Conservation (phyloP, 768 basidiomycete genomes). For the Boletales sp. region DNA sequence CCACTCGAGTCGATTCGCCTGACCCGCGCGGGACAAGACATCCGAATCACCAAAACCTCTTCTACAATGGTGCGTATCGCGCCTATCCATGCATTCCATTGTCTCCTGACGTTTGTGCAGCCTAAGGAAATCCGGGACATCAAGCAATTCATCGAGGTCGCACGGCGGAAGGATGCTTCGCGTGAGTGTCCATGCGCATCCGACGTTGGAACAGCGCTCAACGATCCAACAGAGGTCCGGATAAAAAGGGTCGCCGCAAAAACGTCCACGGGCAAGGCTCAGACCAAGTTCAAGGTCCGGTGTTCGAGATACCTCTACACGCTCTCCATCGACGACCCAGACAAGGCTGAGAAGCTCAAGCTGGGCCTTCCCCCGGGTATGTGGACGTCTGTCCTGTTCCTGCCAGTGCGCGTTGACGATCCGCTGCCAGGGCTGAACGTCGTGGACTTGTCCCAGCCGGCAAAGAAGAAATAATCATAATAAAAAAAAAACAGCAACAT, state of each 20-base stretch:
- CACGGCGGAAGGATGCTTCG: constrained; percentile 94
- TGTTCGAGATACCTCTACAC: constrained; percentile 98
- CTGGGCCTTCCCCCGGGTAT: constrained; percentile 92
- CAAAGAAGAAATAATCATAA: constrained; percentile 84
- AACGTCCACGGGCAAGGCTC: constrained; percentile 63
- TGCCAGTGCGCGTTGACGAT: too few species aligned
- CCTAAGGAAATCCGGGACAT: constrained; percentile 98
- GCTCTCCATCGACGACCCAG: constrained; percentile 90
- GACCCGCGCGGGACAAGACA: not conserved
- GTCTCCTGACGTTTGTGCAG: constrained; percentile 38
- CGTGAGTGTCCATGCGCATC: constrained; percentile 53
- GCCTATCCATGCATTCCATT: not conserved
- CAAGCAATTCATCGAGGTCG: constrained; percentile 97
- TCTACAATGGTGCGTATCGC: constrained; percentile 26
- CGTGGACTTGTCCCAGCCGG: constrained; percentile 55
- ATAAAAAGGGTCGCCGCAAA: constrained; percentile 91
- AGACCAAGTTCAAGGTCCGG: constrained; percentile 98
- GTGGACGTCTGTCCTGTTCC: constrained; percentile 23
- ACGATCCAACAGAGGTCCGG: constrained; percentile 69
- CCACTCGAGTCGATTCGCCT: constrained; percentile 12
- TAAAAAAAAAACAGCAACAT: too few species aligned
- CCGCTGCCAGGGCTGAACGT: constrained; percentile 58
- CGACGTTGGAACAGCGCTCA: not conserved
- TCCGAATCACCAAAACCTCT: constrained; percentile 10
- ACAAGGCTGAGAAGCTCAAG: constrained; percentile 98